Base-by-base conservation (phyloP, 2,329 filamentous ascomycete species). In the Diaporthe velutina region DNA sequence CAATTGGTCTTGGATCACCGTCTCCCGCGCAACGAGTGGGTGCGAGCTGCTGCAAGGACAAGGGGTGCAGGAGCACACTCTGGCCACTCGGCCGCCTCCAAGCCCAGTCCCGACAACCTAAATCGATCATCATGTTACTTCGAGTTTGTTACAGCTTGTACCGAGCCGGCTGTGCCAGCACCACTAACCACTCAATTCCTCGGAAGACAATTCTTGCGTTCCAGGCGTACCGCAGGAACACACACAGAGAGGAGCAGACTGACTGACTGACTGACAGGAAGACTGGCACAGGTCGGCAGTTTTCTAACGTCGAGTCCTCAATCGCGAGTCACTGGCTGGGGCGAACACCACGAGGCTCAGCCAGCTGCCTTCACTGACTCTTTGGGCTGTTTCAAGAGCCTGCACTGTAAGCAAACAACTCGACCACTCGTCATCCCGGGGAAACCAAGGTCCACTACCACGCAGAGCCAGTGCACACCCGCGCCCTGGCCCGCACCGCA, bases 1-100 rank as follows among this genome's bases (percentile, higher is more conserved):
- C 80, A 82, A 82, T 82, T 78, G 78, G 58, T 75, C 76, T 61
- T 72, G 75, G 75, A 75, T 68, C n/a, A 71, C 77, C 71, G 77
- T 80, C 78, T 77, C 78, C 66, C 45, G 66, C 58, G 42, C 60
- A 71, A 72, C 73, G 67, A 77, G 68, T 60, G 77, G 79, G 77
- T 81, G 80, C 80, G 40, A 17, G 45, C 17, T 73, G 40, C 74
- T 76, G 74, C 75, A 73, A 75, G 67, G 70, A 72, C 70, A 60
- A 72, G 70, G 70, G 70, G 55, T 54, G 48, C 57, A 72, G 70
- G 57, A 19, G 40, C 70, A 64, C 54, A 52, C 42, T 30, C 70
- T 58, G 40, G 42, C 38, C 54, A 71, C 54, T 55, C 22, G 52
- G 30, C 28, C 54, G 57, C 40, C 40, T 33, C 33, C 42, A 33